A percentile compares a stretch with the other conserved stretches of the same genome.
Conservation (phyloP, 208 protist genomes). For the Crithidia brevicula region DNA sequence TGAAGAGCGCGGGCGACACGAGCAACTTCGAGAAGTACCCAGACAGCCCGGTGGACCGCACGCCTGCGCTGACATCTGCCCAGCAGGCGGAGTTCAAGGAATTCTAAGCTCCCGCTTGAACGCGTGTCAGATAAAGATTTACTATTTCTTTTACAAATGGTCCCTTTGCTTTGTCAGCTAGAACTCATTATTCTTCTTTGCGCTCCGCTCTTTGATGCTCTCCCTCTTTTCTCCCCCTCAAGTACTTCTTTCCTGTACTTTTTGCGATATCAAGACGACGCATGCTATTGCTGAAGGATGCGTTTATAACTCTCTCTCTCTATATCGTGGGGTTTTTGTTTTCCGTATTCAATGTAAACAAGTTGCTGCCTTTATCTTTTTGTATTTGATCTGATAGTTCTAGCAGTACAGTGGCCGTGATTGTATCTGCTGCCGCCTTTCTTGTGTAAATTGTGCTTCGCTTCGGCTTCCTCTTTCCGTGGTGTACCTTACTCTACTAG, state of each 20-base stretch:
- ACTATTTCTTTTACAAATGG: neutral
- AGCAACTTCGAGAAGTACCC: constrained; percentile 92
- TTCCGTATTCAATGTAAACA: constrained; percentile 17
- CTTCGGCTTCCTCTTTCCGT: constrained; percentile 22
- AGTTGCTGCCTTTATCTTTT: constrained; percentile 14
- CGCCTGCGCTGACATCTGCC: constrained; percentile 54
- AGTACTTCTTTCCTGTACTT: no score
- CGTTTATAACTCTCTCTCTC: neutral
- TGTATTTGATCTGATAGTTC: no score
- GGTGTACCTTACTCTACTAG: no score
- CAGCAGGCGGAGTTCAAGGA: constrained; percentile 88
- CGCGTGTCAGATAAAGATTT: neutral
- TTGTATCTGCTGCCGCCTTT: no score
- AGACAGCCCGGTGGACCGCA: constrained; percentile 76
- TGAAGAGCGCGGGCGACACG: constrained; percentile 79
- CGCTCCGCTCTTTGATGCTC: no score
- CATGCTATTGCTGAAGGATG: no score
- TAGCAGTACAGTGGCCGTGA: no score
- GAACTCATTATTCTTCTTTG: no score
- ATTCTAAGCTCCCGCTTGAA: constrained; percentile 41
- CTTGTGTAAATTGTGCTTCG: no score
- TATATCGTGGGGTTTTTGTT: constrained; percentile 1
- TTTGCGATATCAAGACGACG: no score
- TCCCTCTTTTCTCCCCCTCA: no score
- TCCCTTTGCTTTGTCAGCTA: no score